These are phyloP conservation scores for Lepidium sativum DNA, from an alignment of 345 rosid genomes.

Conservation along the genomic window DNA sequence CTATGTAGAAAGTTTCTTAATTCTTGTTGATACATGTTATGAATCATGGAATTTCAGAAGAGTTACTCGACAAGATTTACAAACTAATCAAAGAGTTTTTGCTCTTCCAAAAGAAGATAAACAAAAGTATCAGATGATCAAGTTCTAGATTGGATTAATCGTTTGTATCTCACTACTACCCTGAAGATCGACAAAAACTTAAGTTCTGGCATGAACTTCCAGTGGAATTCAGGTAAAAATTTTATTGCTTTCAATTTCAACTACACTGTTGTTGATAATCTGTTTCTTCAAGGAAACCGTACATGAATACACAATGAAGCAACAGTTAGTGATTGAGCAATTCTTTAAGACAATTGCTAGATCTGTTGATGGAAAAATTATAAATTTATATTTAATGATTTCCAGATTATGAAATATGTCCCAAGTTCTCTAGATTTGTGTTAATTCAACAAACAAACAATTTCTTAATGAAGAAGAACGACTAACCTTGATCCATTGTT, in stretches of 20 bases:
- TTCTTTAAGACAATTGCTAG: constrained; percentile 46
- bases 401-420: no score
- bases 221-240: constrained; percentile 35
- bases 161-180: constrained; percentile 40
- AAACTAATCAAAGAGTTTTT: constrained; percentile 44
- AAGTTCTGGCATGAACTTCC: constrained; percentile 60
- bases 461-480: no score
- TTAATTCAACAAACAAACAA: no score
- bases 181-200: constrained; percentile 37
- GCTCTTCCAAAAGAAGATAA: constrained; percentile 49
- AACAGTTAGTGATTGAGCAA: constrained; percentile 8
- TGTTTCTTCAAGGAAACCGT: constrained; percentile 27
- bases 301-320: constrained; percentile 28
- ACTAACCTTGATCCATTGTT: no score
- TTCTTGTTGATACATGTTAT: constrained; percentile 28
- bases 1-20: background rate
- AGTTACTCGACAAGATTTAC: constrained; percentile 40
- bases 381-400: no score
- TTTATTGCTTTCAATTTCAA: background rate
- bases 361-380: no score
- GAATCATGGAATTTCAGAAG: constrained; percentile 54
- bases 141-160: constrained; percentile 66
- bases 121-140: constrained; percentile 47
- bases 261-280: background rate
- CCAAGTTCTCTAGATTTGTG: no score